phyloP scores from a whole-genome alignment of 257 asterid species.

The Anisodus tanguticus region DNA sequence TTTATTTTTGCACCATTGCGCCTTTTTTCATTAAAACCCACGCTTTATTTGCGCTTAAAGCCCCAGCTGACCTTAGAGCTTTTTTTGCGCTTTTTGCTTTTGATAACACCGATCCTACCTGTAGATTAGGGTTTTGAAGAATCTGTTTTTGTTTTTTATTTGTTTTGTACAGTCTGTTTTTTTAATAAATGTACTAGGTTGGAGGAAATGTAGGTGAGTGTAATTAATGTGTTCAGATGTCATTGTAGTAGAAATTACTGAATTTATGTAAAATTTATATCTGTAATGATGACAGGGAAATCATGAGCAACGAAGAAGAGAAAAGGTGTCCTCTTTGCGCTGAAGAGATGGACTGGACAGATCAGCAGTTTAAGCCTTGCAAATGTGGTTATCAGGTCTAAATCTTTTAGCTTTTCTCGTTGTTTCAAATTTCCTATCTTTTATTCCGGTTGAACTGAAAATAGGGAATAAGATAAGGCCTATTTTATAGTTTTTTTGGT shows the following conservation, averaged over 20 bases:
- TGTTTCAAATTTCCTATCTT: not conserved
- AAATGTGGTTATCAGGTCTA: constrained; percentile 91
- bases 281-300: constrained; percentile 50
- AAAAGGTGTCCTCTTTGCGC: constrained; percentile 97
- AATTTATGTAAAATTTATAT: not conserved
- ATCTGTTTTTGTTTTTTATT: no score
- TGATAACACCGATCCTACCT: no score
- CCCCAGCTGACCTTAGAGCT: no score
- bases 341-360: constrained; percentile 99
- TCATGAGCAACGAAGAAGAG: constrained; percentile 89
- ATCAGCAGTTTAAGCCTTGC: constrained; percentile 94
- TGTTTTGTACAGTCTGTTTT: no score
- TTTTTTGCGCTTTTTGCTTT: no score
- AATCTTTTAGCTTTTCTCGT: not conserved
- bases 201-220: not conserved
- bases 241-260: not conserved
- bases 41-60: no score
- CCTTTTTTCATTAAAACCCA: no score
- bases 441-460: not conserved
- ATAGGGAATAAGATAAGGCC: not conserved
- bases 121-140: no score
- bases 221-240: not conserved
- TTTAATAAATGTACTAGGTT: constrained; percentile 4
- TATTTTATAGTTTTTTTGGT: not conserved
- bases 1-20: no score